phyloP scores from a whole-genome alignment of 2,329 filamentous ascomycete genomes.

The Metarhizium humberi region DNA sequence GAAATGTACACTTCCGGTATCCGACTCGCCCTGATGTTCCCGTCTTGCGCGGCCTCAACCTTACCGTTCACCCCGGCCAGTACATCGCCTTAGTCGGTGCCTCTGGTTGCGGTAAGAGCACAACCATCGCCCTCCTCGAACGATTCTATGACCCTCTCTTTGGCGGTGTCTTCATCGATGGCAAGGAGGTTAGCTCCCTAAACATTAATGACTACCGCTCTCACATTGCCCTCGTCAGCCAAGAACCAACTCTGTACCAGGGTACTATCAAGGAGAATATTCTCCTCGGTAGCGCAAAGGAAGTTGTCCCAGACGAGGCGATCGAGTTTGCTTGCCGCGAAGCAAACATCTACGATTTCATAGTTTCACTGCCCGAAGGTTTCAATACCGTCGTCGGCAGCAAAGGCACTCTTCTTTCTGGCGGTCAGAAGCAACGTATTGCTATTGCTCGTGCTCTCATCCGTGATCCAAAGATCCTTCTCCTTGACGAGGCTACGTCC shows the following conservation, averaged over 20 bases:
- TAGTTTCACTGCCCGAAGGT: conserved; percentile 75
- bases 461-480: conserved; percentile 79
- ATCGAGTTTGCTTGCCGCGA: conserved; percentile 76
- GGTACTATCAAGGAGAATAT: conserved; percentile 89
- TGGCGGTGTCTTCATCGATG: conserved; percentile 75
- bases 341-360: conserved; percentile 89
- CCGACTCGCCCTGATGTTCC: conserved; percentile 84
- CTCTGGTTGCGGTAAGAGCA: conserved; percentile 88
- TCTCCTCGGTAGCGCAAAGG: conserved; percentile 60
- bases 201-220: conserved; percentile 82
- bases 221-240: conserved; percentile 78
- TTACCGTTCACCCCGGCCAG: conserved; percentile 65
- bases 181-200: conserved; percentile 67
- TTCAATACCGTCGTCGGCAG: conserved; percentile 79
- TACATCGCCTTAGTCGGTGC: conserved; percentile 90
- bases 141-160: conserved; percentile 87
- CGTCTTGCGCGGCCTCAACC: conserved; percentile 77
- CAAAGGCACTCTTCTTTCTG: conserved; percentile 77
- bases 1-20: conserved; percentile 89
- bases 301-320: conserved; percentile 60
- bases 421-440: conserved; percentile 90
- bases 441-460: conserved; percentile 88
- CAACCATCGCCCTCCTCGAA: conserved; percentile 83
- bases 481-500: conserved; percentile 74
- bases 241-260: conserved; percentile 92